These are phyloP conservation scores for Colletotrichum sp. DNA, from an alignment of 2,329 filamentous ascomycete species.

Conservation along the genomic window DNA sequence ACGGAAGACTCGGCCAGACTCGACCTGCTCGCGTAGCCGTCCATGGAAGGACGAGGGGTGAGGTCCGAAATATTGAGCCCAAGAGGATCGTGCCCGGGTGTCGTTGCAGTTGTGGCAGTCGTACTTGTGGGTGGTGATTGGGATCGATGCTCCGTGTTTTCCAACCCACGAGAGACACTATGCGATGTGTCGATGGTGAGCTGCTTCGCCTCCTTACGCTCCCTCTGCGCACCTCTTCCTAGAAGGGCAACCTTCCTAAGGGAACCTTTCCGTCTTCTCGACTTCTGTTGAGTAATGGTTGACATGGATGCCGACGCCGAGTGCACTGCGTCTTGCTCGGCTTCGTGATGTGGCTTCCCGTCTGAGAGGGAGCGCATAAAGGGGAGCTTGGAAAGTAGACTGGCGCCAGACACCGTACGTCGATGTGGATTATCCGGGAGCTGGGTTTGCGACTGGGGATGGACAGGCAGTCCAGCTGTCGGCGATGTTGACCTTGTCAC, in stretches of 20 bases:
- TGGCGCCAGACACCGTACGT: conserved; percentile 63
- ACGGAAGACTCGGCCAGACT: conserved; percentile 24
- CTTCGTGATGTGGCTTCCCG: conserved; percentile 26
- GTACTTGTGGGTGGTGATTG: neutral
- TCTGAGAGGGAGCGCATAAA: conserved; percentile 62
- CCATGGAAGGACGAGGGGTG: conserved; percentile 51
- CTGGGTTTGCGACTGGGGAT: neutral
- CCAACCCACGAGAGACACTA: conserved; percentile 24
- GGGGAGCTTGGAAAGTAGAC: conserved; percentile 71
- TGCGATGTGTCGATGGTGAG: conserved; percentile 47
- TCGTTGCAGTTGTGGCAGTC: neutral
- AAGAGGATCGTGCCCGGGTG: conserved; percentile 34
- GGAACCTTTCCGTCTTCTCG: conserved; percentile 79
- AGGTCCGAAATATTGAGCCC: conserved; percentile 54
- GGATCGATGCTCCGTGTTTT: neutral
- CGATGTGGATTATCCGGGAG: conserved; percentile 20
- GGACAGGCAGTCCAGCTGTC: neutral
- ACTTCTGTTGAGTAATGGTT: conserved; percentile 47
- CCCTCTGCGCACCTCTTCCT: conserved; percentile 71
- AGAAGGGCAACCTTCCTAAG: conserved; percentile 86
- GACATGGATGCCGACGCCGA: conserved; percentile 29
- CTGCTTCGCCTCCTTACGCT: conserved; percentile 57
- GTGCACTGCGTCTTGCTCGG: conserved; percentile 35
- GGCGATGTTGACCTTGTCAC: neutral
- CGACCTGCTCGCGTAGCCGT: conserved; percentile 45